These are phyloP conservation scores for Warburgia ugandensis DNA, from an alignment of 164 flowering plant genomes.

Conservation along the genomic window DNA sequence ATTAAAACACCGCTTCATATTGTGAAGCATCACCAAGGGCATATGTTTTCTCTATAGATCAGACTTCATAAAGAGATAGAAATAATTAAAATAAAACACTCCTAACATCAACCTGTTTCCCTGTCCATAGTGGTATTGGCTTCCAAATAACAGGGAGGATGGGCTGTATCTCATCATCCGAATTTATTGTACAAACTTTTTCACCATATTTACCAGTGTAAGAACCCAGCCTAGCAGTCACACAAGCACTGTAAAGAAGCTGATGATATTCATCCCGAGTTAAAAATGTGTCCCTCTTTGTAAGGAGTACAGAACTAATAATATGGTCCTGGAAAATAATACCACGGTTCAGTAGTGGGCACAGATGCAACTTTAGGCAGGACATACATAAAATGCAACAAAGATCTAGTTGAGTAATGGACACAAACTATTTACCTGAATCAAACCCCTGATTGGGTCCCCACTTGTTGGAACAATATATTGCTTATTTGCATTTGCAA, in stretches of 20 bases:
- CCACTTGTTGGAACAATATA: constrained; percentile 92
- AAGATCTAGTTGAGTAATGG: not conserved
- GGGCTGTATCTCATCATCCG: constrained; percentile 45
- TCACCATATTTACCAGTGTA: constrained; percentile 23
- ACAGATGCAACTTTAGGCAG: not conserved
- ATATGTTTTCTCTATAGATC: too few species aligned
- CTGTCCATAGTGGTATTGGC: constrained; percentile 88
- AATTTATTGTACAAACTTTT: constrained; percentile 37
- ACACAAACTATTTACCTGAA: constrained; percentile 57
- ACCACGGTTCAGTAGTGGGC: not conserved
- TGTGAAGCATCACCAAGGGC: too few species aligned
- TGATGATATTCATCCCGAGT: constrained; percentile 56
- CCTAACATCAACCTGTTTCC: constrained; percentile 99
- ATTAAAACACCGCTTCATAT: too few species aligned
- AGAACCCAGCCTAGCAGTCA: constrained; percentile 26
- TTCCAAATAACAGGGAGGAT: constrained; percentile 67
- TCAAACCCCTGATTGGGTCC: constrained; percentile 80
- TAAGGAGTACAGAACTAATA: constrained; percentile 73
- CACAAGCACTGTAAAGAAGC: constrained; percentile 72
- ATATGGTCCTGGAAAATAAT: constrained; percentile 67
- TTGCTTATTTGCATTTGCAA: constrained; percentile 93
- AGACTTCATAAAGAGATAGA: too few species aligned
- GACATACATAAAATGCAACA: not conserved
- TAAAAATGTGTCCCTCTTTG: constrained; percentile 84
- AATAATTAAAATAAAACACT: too few species aligned